Evolutionary conservation across 768 basidiomycete species (phyloP), one percentile per base, ranked within the genome.

Genomic region (Candolleomyces eurysporus): DNA sequence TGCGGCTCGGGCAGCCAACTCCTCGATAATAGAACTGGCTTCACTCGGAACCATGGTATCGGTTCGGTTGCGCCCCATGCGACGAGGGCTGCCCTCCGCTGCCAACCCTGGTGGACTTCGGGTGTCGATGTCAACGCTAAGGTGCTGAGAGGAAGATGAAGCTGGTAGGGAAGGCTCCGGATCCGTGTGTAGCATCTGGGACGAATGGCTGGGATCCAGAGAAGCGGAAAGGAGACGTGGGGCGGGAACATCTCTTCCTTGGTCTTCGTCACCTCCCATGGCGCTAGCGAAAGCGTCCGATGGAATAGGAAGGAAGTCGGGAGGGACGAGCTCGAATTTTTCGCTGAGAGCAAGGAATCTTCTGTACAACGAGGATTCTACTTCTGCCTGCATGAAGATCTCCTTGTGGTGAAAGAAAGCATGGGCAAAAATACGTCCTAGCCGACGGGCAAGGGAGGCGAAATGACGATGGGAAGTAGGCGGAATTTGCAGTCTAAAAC

Each of bases 381-480:
- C 92, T 75, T 96, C 94, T 32, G 90, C 90, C 70, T 92, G 90
- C 66, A 92, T 90, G 71, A 96, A 96, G 0, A 86, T 86, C 70
- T 95, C 94, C 64, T 92, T 89, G 73, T 96, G 94, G 71, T 94
- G 93, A 76, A 90, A 96, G 79, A 94, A 98, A 2, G 95, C 94
- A 73, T 99, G 96, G 0, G 93, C 92, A 70, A 99, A 98, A 64
- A 98, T 95, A 42, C 96, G 87, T 1, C 94, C 94, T 1, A 98
- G 86, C 14, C 96, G 87, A 0, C 96, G 86, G 19, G 93, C 92
- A 22, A 96, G 87, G 16, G 92, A 93, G 53, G 89, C 82, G 72
- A 96, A 97, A 73, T 94, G 94, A n/a, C 91, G 84, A 63, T 88
- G 83, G 0, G 94, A 96, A 2, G 89, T 82, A 48, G 78, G 77